Conservation (phyloP, 129 eudicot species). For the Saussurea involucrata region DNA sequence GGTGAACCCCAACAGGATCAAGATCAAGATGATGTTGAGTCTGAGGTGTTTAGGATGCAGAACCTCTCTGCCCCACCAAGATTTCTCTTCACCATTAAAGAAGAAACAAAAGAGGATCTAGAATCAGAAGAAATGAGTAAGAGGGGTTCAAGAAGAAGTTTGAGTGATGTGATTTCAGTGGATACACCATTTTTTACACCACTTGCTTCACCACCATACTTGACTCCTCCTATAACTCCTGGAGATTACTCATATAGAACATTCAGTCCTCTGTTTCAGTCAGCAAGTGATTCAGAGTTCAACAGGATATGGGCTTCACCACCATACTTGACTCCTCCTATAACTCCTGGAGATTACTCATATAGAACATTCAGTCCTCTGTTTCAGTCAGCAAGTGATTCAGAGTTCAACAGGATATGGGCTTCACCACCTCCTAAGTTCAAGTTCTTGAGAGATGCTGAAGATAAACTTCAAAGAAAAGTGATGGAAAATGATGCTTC, state of each 20-base stretch:
- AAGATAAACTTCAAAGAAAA: conserved; percentile 61
- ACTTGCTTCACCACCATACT: conserved; percentile 53
- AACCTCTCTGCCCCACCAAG: conserved; percentile 57
- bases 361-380: conserved; percentile 48
- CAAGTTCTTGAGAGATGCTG: conserved; percentile 88
- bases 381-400: conserved; percentile 52
- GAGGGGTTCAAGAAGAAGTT: conserved; percentile 39
- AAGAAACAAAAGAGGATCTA: conserved; percentile 78
- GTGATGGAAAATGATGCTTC: conserved; percentile 25
- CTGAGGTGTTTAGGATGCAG: conserved; percentile 39
- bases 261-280: conserved; percentile 51
- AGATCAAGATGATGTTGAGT: conserved; percentile 27
- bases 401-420: conserved; percentile 57
- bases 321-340: conserved; percentile 62
- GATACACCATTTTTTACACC: conserved; percentile 74
- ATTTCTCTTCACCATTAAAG: conserved; percentile 79
- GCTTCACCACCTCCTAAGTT: conserved; percentile 76
- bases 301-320: conserved; percentile 62
- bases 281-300: conserved; percentile 62
- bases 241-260: conserved; percentile 32
- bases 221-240: conserved; percentile 74
- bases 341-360: conserved; percentile 44
- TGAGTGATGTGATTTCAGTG: conserved; percentile 46
- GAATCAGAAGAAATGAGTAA: conserved; percentile 61
- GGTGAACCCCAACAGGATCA: conserved; percentile 33